Evolutionary conservation across 2,329 filamentous ascomycete species (phyloP).

Genomic region (Microascus cirrosus): DNA sequence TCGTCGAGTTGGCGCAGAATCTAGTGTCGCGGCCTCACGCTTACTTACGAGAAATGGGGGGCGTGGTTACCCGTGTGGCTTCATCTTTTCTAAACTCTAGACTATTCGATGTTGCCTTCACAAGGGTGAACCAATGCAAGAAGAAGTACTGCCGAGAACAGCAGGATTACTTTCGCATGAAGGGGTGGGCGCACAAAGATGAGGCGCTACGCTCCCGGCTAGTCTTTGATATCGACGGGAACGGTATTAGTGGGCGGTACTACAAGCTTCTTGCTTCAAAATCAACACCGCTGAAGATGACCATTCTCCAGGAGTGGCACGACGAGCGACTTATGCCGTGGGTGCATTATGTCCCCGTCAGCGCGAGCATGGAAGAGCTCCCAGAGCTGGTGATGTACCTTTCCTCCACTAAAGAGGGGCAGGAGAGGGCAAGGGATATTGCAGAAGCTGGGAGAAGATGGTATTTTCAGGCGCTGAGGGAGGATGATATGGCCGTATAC

Average conservation of each 20-base stretch:
- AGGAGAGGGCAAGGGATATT: slow-evolving; percentile 33
- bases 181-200: slow-evolving; percentile 20
- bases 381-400: slow-evolving; percentile 38
- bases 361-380: slow-evolving; percentile 34
- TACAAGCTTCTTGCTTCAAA: slow-evolving; percentile 36
- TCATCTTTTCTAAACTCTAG: slow-evolving; percentile 20
- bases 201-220: slow-evolving; percentile 25
- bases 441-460: slow-evolving; percentile 43
- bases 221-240: slow-evolving; percentile 43
- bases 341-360: slow-evolving; percentile 46
- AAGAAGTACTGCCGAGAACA: slow-evolving; percentile 22
- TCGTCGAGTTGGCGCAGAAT: slow-evolving; percentile 25
- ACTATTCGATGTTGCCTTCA: slow-evolving; percentile 32
- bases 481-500: slow-evolving; percentile 49
- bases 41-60: slow-evolving; percentile 18
- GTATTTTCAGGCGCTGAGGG: slow-evolving; percentile 39
- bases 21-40: slow-evolving; percentile 12
- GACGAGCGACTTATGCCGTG: slow-evolving; percentile 43
- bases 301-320: slow-evolving; percentile 45
- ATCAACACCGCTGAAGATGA: slow-evolving; percentile 37
- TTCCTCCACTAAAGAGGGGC: slow-evolving; percentile 31
- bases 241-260: slow-evolving; percentile 42
- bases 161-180: slow-evolving; percentile 16
- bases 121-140: slow-evolving; percentile 32
- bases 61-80: slow-evolving; percentile 5